Evolutionary conservation across 202 grass and related monocot species (phyloP).

Genomic region (Setaria italica): DNA sequence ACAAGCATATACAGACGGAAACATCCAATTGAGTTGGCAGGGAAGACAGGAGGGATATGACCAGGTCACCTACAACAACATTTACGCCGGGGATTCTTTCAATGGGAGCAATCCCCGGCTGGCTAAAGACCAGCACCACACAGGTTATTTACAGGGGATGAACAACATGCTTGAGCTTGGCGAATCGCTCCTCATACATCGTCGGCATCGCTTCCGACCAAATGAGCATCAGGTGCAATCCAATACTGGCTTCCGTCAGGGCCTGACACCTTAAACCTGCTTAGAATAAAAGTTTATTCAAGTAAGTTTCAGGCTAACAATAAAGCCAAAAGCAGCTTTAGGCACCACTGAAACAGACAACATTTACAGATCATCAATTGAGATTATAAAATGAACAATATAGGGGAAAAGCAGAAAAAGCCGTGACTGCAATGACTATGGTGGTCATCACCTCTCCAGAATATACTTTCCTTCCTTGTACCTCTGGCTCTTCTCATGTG

Average conservation of each 20-base stretch:
- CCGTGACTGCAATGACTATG: background rate
- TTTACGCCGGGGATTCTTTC: constrained; percentile 43
- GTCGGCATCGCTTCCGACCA: constrained; percentile 67
- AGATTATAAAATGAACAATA: background rate
- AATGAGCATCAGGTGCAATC: constrained; percentile 54
- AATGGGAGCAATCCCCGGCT: constrained; percentile 47
- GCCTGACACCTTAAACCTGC: constrained; percentile 80
- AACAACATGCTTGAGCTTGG: constrained; percentile 9
- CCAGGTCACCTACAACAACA: constrained; percentile 42
- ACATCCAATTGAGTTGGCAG: constrained; percentile 14
- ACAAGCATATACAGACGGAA: constrained; percentile 55
- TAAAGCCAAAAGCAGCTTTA: constrained; percentile 5
- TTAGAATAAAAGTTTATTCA: constrained; percentile 39
- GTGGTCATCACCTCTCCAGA: constrained; percentile 75
- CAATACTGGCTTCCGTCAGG: constrained; percentile 86
- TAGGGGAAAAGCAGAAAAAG: constrained; percentile 8
- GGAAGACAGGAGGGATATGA: background rate
- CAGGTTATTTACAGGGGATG: constrained; percentile 53
- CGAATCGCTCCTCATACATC: constrained; percentile 58
- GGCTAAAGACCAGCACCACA: constrained; percentile 42
- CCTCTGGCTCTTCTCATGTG: constrained; percentile 80
- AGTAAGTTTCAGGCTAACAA: background rate
- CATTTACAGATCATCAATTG: background rate
- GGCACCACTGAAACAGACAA: background rate
- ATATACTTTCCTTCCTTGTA: constrained; percentile 99